Evolutionary conservation across 2,329 filamentous ascomycete species (phyloP).

Genomic region (Aureobasidium subglaciale): DNA sequence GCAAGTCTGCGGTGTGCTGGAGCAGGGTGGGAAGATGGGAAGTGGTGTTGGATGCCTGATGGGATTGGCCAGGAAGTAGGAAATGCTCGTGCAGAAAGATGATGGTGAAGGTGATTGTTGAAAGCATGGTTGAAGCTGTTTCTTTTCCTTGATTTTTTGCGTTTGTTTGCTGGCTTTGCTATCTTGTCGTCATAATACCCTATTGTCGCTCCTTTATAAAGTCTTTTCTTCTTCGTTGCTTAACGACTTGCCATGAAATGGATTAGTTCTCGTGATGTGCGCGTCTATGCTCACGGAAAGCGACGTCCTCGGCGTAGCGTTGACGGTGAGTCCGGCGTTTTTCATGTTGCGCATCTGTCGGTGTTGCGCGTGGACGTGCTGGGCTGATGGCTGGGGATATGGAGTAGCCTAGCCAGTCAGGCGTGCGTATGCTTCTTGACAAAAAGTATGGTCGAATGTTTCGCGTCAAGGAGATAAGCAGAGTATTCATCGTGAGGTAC

Average conservation of each 20-base stretch:
- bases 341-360: too few species aligned
- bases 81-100: neutral
- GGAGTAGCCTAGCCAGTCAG: too few species aligned
- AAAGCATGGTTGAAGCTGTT: neutral
- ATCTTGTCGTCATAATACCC: constrained; percentile 1
- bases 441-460: too few species aligned
- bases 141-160: neutral
- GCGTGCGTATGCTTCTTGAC: too few species aligned
- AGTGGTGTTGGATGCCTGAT: constrained; percentile 55
- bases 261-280: neutral
- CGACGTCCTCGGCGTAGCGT: too few species aligned
- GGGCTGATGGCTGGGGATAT: too few species aligned
- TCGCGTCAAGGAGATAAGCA: too few species aligned
- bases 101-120: neutral
- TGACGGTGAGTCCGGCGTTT: too few species aligned
- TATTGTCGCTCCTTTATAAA: neutral
- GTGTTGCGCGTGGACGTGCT: too few species aligned
- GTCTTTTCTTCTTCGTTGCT: neutral
- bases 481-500: too few species aligned
- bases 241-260: neutral
- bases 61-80: constrained; percentile 50
- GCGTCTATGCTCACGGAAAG: neutral
- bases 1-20: constrained; percentile 50
- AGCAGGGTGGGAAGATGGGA: constrained; percentile 52
- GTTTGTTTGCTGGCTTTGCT: neutral